Evolutionary conservation across 768 basidiomycete genomes (phyloP), one percentile per base, ranked within the genome.

Genomic region (Trametes elegans): DNA sequence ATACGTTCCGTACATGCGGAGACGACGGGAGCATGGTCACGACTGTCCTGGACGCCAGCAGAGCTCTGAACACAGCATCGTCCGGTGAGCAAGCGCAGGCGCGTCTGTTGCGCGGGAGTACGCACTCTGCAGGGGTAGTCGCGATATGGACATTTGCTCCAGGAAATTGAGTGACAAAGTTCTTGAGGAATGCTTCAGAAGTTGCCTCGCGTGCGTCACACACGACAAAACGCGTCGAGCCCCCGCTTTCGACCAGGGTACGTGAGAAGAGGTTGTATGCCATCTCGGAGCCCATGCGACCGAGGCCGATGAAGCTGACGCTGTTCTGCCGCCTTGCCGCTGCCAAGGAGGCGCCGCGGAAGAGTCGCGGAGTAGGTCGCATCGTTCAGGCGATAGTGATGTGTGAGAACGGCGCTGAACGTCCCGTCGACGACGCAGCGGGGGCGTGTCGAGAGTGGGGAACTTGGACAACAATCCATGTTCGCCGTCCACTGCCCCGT

Each of bases 11-110:
- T 36, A 97, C 93, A 61, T 98, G 88, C 0, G 92, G 90, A 7
- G 92, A 90, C 0, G 93, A 94, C 0, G 94, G 94, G 2, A 98
- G 77, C 92, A 96, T 94, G 6, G 93, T 95, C 47, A 98, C 68
- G 41, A 97, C 77, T 8, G 82, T 86, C 41, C 75, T 70, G 16
- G 88, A 87, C 21, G 79, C 73, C 8, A 75, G 61, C n/a, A 83
- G 75, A 5, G 88, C 88, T 61, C 90, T 91, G 32, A 27, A 13
- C 41, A n/a, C 34, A 13, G 21, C 45, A 43, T 21, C 19, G 18
- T 5, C 19, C n/a, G n/a, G n/a, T n/a, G n/a, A n/a, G n/a, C n/a
- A n/a, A n/a, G n/a, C n/a, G n/a, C n/a, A n/a, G n/a, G n/a, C n/a
- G n/a, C n/a, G n/a, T n/a, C n/a, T n/a, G n/a, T n/a, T n/a, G n/a